Evolutionary conservation across 2,329 filamentous ascomycete genomes (phyloP).

Genomic region (Alternaria ethzedia): DNA sequence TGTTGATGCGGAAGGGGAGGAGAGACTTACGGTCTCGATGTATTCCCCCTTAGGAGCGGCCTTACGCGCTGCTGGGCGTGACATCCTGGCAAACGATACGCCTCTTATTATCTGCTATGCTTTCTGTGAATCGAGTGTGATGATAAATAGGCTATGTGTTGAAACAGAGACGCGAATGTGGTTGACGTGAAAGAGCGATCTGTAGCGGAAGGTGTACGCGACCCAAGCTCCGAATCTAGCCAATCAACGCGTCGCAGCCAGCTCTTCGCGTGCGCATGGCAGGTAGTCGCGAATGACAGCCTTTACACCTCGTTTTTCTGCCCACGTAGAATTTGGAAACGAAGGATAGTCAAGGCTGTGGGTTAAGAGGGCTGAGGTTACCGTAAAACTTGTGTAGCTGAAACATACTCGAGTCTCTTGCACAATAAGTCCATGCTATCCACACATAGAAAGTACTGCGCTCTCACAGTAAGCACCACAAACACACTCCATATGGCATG

Average conservation of each 20-base stretch:
- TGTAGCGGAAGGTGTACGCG: conserved; percentile 5
- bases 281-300: background rate
- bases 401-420: background rate
- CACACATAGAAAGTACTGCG: background rate
- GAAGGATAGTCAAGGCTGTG: too few species aligned
- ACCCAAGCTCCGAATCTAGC: background rate
- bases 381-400: background rate
- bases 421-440: background rate
- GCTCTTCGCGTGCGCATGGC: background rate
- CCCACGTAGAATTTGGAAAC: background rate
- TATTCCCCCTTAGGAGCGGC: conserved; percentile 82
- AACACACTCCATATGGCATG: background rate
- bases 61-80: conserved; percentile 59
- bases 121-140: background rate
- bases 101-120: background rate
- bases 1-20: background rate
- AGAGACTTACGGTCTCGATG: conserved; percentile 85
- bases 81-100: conserved; percentile 37
- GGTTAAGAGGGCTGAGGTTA: background rate
- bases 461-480: background rate
- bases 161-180: background rate
- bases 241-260: conserved; percentile 3
- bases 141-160: background rate
- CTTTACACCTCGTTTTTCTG: background rate
- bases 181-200: background rate